Evolutionary conservation across 768 basidiomycete genomes (phyloP), one percentile per base, ranked within the genome.

Genomic region (Russula earlei): DNA sequence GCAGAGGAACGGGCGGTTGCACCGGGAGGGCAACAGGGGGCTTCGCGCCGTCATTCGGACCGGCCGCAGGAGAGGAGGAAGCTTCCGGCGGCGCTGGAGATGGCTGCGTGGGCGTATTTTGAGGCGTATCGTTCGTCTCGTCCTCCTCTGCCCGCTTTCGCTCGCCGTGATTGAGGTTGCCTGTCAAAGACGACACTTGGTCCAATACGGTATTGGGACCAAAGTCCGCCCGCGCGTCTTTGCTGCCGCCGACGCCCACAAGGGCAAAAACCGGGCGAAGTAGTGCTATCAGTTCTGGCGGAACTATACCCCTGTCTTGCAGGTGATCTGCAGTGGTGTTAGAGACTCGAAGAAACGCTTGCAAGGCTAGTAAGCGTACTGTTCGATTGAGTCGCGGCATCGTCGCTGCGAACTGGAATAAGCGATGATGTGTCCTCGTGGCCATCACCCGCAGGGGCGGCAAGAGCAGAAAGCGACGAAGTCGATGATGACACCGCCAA

Each of bases 401-500:
- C 56, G 38, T 54, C 22, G 27, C n/a, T 19, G 15, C 60, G 20
- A 11, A 55, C 61, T 4, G 56, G 42, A 14, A 54, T 47, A 42
- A 55, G 22, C 19, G 45, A 48, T 36, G 49, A 40, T 14, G 42
- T 36, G 20, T 11, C 44, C 25, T 20, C 49, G 29, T 9, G 10
- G 38, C 33, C 8, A 24, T 56, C 59, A 27, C 49, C 49, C 8
- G 65, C 53, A 9, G 69, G 69, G 1, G 68, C 67, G 2, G 69
- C 69, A 42, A 70, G 54, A 34, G 58, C 58, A 29, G 64, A 63
- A 19, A 68, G 58, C n/a, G 69, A 69, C 2, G 63, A 62, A 1
- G 68, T 68, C 0, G 68, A 66, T n/a, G n/a, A n/a, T n/a, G n/a
- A n/a, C n/a, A n/a, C n/a, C 4, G 67, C 69, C 44, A 70, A 62